Base-by-base conservation (phyloP, 768 basidiomycete species). In the Lactifluus subvellereus region DNA sequence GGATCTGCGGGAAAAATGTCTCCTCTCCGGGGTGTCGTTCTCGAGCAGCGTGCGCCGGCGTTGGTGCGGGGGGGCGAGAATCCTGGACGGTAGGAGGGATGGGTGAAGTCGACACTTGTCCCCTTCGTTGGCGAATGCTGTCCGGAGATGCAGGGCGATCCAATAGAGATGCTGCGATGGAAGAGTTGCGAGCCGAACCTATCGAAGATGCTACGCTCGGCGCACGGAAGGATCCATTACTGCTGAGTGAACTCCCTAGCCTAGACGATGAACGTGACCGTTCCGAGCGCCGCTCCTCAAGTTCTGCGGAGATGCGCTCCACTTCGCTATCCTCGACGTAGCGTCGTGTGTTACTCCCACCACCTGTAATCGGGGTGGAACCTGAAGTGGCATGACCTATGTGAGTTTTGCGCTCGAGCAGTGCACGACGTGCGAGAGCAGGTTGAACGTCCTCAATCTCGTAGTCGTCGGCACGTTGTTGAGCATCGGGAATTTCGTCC, bases 1-100 rank as follows among this genome's bases (percentile, higher is more conserved):
- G 84, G 50, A 94, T 94, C 62, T 85, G 83, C 0, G 94, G 94
- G 76, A 97, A 93, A 1, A 89, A 86, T 0, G 84, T 79, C 32
- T 66, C 71, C 59, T 49, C 62, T 6, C 77, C 78, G 8, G 67
- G 64, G n/a, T 65, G 55, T 32, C 57, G 59, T 18, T 54, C 54
- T 53, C 54, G 54, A 33, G 48, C 58, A 5, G 59, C 64, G 10
- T 63, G 61, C 10, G 50, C 57, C 22, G 57, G 65, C 43, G 58
- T 62, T 13, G 66, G 60, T 8, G 65, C 64, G 20, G 51, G 20
- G 18, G 65, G 65, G 5, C 61, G 67, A 42, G 48, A 22, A 18
- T 30, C 42, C 27, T 55, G 55, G 18, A 40, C 2, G 48, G 14
- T n/a, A 3, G 30, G 45, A 6, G 27, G 35, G 13, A n/a, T n/a